Conservation (phyloP, 768 basidiomycete genomes). For the Rhodotorula toruloides region DNA sequence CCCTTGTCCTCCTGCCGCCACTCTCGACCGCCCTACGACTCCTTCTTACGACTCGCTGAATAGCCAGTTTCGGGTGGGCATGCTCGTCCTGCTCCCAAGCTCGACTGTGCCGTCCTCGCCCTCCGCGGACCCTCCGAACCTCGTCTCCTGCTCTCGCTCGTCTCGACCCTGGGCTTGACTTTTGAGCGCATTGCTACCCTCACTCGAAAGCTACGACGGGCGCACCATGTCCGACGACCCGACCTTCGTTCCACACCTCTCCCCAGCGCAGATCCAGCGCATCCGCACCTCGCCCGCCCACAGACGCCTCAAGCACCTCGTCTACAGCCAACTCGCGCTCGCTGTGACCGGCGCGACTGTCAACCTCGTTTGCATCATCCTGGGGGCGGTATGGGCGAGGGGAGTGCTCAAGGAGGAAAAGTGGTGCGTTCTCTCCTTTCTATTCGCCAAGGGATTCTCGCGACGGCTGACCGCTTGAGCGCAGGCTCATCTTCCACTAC, state of each 20-base stretch:
- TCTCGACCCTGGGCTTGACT: too few relatives aligned
- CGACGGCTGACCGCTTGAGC: background rate
- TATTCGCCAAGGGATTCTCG: background rate
- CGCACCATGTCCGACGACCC: background rate
- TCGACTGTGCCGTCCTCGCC: background rate
- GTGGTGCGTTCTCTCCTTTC: background rate
- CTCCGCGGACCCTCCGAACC: background rate
- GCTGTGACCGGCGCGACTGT: background rate
- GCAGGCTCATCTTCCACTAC: conserved; percentile 27
- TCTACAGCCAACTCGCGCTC: background rate
- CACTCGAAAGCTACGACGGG: too few relatives aligned
- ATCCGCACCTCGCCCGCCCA: conserved; percentile 8
- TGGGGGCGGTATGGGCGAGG: background rate
- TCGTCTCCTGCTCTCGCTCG: background rate
- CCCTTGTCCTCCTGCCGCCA: too few relatives aligned
- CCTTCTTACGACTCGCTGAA: too few relatives aligned
- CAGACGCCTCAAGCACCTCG: background rate
- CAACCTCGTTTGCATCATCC: background rate
- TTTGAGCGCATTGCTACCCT: too few relatives aligned
- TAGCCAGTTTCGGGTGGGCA: too few relatives aligned
- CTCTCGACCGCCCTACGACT: too few relatives aligned
- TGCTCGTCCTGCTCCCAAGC: background rate
- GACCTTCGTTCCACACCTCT: background rate
- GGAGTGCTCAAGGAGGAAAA: background rate
- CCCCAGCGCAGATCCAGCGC: conserved; percentile 1